These are phyloP conservation scores for Peziza echinospora DNA, from an alignment of 495 filamentous ascomycete species.

Conservation along the genomic window DNA sequence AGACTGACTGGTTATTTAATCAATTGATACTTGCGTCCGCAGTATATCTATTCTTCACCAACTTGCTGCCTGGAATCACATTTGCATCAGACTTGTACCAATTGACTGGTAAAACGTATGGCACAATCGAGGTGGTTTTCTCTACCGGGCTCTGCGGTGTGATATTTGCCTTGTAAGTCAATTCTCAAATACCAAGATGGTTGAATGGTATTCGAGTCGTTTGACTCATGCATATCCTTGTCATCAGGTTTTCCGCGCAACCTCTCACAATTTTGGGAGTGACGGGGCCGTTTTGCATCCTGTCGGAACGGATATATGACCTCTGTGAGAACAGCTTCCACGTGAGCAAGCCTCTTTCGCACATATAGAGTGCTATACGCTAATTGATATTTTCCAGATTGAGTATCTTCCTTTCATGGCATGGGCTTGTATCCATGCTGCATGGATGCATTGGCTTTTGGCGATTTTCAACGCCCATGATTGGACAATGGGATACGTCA, in stretches of 20 bases:
- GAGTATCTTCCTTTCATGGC: slow-evolving; percentile 52
- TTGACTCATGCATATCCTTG: not conserved
- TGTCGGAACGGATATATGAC: slow-evolving; percentile 47
- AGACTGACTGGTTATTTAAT: slow-evolving; percentile 52
- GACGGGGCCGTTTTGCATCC: slow-evolving; percentile 51
- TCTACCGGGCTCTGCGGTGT: slow-evolving; percentile 47
- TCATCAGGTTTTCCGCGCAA: slow-evolving; percentile 41
- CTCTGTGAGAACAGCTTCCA: slow-evolving; percentile 36
- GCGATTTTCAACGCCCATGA: slow-evolving; percentile 54
- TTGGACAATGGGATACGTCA: slow-evolving; percentile 61
- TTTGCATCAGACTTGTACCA: slow-evolving; percentile 51
- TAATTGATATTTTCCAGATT: slow-evolving; percentile 24
- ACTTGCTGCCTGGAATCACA: slow-evolving; percentile 50
- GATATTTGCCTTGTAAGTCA: slow-evolving; percentile 39
- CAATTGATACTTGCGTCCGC: slow-evolving; percentile 48
- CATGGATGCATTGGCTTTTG: slow-evolving; percentile 47
- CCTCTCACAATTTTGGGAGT: slow-evolving; percentile 53
- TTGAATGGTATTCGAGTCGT: not conserved
- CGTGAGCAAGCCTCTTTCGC: slow-evolving; percentile 23
- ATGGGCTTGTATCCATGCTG: slow-evolving; percentile 49
- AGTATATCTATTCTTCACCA: slow-evolving; percentile 57
- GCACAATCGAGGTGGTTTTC: slow-evolving; percentile 50
- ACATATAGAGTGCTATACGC: too few relatives aligned
- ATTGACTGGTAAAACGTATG: slow-evolving; percentile 43
- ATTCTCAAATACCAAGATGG: not conserved